Evolutionary conservation across 805 yeast species (phyloP).

Genomic region (Yamadazyma olivae): DNA sequence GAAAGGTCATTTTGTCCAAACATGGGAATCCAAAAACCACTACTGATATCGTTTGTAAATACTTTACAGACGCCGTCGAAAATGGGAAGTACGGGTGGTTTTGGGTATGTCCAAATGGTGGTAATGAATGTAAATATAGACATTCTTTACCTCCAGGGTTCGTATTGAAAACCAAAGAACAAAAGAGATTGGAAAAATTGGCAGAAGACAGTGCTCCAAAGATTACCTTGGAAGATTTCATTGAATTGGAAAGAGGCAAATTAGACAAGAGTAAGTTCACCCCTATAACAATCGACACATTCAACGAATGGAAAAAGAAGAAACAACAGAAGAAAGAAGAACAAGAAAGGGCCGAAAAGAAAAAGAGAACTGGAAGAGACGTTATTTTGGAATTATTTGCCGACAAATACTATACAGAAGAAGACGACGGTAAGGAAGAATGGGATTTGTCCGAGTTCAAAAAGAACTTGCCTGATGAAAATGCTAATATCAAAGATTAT

Average conservation of each 20-base stretch:
- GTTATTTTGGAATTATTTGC: slow-evolving; percentile 58
- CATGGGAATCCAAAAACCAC: slow-evolving; percentile 94
- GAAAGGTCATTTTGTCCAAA: slow-evolving; percentile 81
- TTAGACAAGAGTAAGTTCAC: slow-evolving; percentile 74
- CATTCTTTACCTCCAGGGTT: slow-evolving; percentile 97
- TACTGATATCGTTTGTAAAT: slow-evolving; percentile 92
- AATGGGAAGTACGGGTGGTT: slow-evolving; percentile 98
- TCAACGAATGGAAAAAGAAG: slow-evolving; percentile 76
- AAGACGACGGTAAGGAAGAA: slow-evolving; percentile 46
- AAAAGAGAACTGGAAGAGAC: slow-evolving; percentile 65
- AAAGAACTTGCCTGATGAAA: slow-evolving; percentile 50
- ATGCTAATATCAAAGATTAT: slow-evolving; percentile 58
- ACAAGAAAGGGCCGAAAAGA: slow-evolving; percentile 26
- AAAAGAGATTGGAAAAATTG: slow-evolving; percentile 80
- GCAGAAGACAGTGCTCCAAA: slow-evolving; percentile 83
- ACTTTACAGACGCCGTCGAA: slow-evolving; percentile 94
- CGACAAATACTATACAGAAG: slow-evolving; percentile 54
- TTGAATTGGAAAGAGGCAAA: slow-evolving; percentile 87
- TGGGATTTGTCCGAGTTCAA: slow-evolving; percentile 60
- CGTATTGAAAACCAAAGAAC: slow-evolving; percentile 95
- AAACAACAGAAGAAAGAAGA: slow-evolving; percentile 57
- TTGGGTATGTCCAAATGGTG: slow-evolving; percentile 96
- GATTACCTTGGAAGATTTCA: slow-evolving; percentile 92
- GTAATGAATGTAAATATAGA: slow-evolving; percentile 87
- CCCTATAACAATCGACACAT: slow-evolving; percentile 81